Percentiles rank a stretch among this genome's conserved stretches.
Conservation (phyloP, 495 filamentous ascomycete species). For the Collariella sp. region DNA sequence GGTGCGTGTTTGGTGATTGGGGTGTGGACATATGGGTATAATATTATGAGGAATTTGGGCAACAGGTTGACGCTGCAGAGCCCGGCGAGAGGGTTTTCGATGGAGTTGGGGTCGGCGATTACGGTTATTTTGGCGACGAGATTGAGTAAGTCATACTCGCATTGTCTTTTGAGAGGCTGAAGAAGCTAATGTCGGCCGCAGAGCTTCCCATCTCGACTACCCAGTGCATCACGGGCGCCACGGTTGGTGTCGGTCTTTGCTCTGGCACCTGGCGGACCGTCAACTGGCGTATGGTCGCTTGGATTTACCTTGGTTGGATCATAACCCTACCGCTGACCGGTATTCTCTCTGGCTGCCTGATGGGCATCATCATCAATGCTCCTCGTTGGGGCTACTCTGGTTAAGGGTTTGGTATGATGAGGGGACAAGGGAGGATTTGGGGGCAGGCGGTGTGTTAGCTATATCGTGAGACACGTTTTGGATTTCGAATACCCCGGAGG, state of each 20-base stretch:
- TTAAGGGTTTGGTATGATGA: background rate
- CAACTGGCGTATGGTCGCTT: conserved; percentile 52
- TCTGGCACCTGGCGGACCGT: conserved; percentile 49
- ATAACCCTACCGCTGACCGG: conserved; percentile 50
- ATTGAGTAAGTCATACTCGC: conserved; percentile 31
- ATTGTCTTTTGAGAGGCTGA: background rate
- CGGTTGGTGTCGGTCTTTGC: conserved; percentile 55
- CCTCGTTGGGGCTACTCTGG: conserved; percentile 29
- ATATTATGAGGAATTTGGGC: conserved; percentile 61
- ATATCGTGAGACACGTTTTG: background rate
- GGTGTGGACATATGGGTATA: conserved; percentile 63
- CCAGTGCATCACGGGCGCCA: conserved; percentile 54
- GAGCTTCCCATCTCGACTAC: conserved; percentile 51
- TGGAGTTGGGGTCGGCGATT: conserved; percentile 61
- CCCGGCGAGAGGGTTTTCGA: conserved; percentile 57
- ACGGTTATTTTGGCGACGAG: conserved; percentile 59
- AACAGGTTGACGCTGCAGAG: conserved; percentile 63
- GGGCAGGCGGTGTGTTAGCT: too few relatives aligned
- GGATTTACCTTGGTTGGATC: conserved; percentile 52
- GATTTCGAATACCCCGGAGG: background rate
- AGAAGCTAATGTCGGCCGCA: background rate
- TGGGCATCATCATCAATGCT: conserved; percentile 52
- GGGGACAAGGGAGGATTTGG: background rate
- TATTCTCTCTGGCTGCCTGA: conserved; percentile 48
- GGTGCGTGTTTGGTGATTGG: conserved; percentile 50